A percentile compares a stretch with the other conserved stretches of the same genome.
Conservation (phyloP, 805 yeast genomes). For the Sugiyamaella mastotermitis region DNA sequence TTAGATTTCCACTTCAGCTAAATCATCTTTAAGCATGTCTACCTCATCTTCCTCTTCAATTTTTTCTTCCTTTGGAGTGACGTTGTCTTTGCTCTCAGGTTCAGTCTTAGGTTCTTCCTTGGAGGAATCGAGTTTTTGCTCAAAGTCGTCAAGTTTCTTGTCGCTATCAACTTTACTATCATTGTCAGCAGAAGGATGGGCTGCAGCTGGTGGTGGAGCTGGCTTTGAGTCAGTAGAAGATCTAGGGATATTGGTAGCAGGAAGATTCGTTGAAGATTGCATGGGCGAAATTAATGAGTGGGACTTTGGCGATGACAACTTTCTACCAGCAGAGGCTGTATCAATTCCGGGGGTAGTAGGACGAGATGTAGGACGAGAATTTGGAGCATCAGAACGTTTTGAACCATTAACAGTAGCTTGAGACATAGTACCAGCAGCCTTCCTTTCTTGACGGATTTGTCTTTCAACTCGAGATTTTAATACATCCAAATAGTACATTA, state of each 20-base stretch:
- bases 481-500: constrained; percentile 59
- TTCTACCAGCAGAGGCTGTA: constrained; percentile 4
- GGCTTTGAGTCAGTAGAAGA: constrained; percentile 6
- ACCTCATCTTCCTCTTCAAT: constrained; percentile 12
- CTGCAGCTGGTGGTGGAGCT: constrained; percentile 3
- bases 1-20: constrained; percentile 20
- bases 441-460: constrained; percentile 11
- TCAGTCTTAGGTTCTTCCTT: constrained; percentile 1
- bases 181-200: constrained; percentile 6
- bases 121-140: background rate
- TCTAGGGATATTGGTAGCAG: constrained; percentile 6
- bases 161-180: constrained; percentile 8
- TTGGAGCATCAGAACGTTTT: background rate
- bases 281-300: constrained; percentile 14
- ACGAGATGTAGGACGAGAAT: constrained; percentile 5
- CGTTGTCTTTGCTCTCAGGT: background rate
- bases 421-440: background rate
- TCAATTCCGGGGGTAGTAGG: constrained; percentile 8
- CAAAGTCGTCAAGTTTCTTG: too few species aligned
- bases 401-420: background rate
- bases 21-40: constrained; percentile 17
- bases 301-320: constrained; percentile 7
- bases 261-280: constrained; percentile 14
- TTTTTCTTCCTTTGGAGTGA: background rate
- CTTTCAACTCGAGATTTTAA: constrained; percentile 41